phyloP scores from a whole-genome alignment of 164 flowering plant species.

The Stephania cephalantha region DNA sequence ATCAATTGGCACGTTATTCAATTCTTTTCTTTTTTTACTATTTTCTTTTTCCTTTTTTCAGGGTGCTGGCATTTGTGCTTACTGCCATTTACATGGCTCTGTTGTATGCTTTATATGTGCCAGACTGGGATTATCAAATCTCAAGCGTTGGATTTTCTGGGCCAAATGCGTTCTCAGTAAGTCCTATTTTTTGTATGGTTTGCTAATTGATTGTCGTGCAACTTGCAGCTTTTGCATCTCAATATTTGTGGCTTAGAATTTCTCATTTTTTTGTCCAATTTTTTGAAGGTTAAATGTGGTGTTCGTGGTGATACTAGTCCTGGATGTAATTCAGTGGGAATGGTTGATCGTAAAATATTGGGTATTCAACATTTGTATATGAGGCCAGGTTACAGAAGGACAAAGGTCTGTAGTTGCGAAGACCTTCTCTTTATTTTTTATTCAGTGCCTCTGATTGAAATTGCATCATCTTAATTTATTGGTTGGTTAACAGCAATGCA shows the following conservation, averaged over 20 bases:
- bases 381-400: slow-evolving; percentile 51
- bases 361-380: slow-evolving; percentile 61
- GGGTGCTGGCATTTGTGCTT: slow-evolving; percentile 39
- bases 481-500: slow-evolving; percentile 46
- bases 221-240: background rate
- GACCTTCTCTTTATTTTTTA: background rate
- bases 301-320: slow-evolving; percentile 70
- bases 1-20: background rate
- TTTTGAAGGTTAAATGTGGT: slow-evolving; percentile 64
- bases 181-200: slow-evolving; percentile 7
- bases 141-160: slow-evolving; percentile 21
- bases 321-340: slow-evolving; percentile 77
- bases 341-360: slow-evolving; percentile 60
- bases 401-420: slow-evolving; percentile 34
- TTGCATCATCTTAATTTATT: background rate
- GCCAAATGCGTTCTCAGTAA: slow-evolving; percentile 26
- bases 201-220: background rate
- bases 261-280: background rate
- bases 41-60: slow-evolving; percentile 16
- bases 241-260: background rate
- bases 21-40: background rate
- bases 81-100: slow-evolving; percentile 34
- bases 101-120: slow-evolving; percentile 62
- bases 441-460: background rate
- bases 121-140: slow-evolving; percentile 65